Evolutionary conservation across 345 rosid species (phyloP), one percentile per base, ranked within the genome.

Genomic region (Euclidium syriacum): DNA sequence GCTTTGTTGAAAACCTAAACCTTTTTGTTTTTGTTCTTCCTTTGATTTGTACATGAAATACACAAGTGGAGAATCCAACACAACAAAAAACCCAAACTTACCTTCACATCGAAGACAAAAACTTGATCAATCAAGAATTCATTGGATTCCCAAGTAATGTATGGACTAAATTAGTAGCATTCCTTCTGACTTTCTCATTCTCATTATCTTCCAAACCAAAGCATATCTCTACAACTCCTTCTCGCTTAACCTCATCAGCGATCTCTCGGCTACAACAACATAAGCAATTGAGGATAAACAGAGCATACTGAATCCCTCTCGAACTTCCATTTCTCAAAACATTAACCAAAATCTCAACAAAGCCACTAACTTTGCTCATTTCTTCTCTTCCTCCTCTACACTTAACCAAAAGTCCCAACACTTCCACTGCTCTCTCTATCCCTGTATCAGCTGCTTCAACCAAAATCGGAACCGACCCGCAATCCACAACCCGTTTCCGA

Each of bases 361-460:
- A 79, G 15, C 86, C 90, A 68, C 38, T 32, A 23, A 75, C 71
- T 72, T 72, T 80, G 8, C 64, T 74, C 89, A 88, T 90, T 64
- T 79, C 88, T 26, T 84, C 90, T 59, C 92, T 79, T 40, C 99
- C 99, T 73, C 90, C 95, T 72, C 78, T 85, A 54, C 95, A 86
- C 74, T 88, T 95, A 3, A 79, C 96, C 77, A 95, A 62, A 60
- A 83, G 41, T 7, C 92, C 89, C 89, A 95, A 72, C 58, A 90
- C 96, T 54, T 86, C 90, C 19, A 95, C 88, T 0, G 96, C 92
- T 55, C 99, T 79, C 75, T 90, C 97, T 3, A 88, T 30, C 57
- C 99, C 99, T 23, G 77, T 70, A 39, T 75, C 83, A 0, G 80
- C 85, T 4, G 84, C 66, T 25, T 77, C 52, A 24, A 87, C 75